phyloP scores from a whole-genome alignment of 768 basidiomycete genomes.

The Russula griseocarnosa region DNA sequence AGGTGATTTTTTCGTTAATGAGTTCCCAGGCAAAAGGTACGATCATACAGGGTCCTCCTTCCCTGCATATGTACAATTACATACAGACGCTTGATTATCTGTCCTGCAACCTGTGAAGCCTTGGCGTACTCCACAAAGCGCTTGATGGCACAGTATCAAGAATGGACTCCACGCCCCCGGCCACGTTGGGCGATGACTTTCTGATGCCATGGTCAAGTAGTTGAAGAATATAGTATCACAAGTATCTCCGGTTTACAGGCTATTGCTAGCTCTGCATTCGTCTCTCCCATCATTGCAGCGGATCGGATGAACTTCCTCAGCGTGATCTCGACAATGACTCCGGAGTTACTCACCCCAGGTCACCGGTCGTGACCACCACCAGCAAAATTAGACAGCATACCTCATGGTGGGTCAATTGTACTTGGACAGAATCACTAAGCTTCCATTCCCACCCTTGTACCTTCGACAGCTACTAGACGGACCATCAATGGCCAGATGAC shows the following conservation, averaged over 20 bases:
- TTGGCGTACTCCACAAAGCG: background rate
- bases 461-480: background rate
- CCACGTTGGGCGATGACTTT: slow-evolving; percentile 2
- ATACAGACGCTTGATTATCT: slow-evolving; percentile 4
- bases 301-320: background rate
- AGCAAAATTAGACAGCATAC: background rate
- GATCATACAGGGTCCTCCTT: slow-evolving; percentile 1
- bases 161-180: background rate
- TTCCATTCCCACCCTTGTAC: slow-evolving; percentile 8
- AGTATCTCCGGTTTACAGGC: background rate
- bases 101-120: background rate
- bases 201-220: background rate
- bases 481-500: background rate
- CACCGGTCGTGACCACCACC: background rate
- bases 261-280: background rate
- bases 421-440: background rate
- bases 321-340: background rate
- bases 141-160: background rate
- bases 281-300: background rate
- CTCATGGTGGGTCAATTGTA: background rate
- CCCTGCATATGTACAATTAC: background rate
- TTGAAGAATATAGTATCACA: background rate
- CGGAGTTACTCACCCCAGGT: background rate
- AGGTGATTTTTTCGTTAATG: background rate
- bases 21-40: slow-evolving; percentile 6